Evolutionary conservation across 148 eudicot genomes (phyloP).

Genomic region (Cornus suecica): DNA sequence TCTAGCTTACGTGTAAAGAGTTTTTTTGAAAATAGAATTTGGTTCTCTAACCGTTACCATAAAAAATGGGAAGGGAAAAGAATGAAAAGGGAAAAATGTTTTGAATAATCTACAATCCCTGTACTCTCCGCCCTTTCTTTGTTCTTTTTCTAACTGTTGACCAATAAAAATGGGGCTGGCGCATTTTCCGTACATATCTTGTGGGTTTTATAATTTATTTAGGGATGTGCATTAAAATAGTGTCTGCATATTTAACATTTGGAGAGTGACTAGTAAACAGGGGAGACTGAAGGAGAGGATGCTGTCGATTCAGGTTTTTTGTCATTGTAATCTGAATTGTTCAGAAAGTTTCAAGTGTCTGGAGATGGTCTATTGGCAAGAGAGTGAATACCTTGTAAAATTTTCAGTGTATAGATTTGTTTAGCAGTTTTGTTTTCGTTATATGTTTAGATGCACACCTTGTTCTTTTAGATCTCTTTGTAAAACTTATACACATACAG

Average conservation of each 20-base stretch:
- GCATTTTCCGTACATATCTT: no score
- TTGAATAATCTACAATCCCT: no score
- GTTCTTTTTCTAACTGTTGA: no score
- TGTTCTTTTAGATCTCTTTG: not conserved
- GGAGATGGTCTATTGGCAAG: conserved; percentile 10
- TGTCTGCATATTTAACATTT: not conserved
- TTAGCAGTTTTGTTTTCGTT: not conserved
- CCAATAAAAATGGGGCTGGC: no score
- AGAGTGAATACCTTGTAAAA: not conserved
- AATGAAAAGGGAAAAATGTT: no score
- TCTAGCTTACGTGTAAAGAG: no score
- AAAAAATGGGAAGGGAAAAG: no score
- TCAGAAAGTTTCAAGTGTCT: not conserved
- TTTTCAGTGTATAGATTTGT: not conserved
- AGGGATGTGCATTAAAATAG: not conserved
- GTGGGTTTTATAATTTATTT: not conserved
- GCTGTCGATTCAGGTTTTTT: not conserved
- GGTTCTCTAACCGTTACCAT: no score
- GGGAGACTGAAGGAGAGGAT: not conserved
- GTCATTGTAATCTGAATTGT: not conserved
- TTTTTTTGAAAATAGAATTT: no score
- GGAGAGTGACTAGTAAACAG: not conserved
- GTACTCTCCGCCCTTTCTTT: no score
- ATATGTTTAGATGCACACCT: not conserved
- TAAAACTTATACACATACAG: not conserved